Evolutionary conservation across 768 basidiomycete genomes (phyloP), one percentile per base, ranked within the genome.

Genomic region (Jaapia argillacea): DNA sequence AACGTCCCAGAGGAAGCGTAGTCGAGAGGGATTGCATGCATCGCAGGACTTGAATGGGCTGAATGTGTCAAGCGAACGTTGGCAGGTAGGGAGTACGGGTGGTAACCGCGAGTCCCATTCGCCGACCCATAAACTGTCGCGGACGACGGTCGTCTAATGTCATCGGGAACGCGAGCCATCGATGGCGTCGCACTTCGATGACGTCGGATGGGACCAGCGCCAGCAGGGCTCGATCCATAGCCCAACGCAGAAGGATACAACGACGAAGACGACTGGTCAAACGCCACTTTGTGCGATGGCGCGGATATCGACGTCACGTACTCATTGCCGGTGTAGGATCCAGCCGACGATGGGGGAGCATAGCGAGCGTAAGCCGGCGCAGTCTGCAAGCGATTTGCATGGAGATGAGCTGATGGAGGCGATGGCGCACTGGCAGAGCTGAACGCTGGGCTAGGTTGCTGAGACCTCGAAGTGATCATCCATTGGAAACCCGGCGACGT

Each of bases 141-240:
- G 56, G 54, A 65, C 67, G 49, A 70, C 58, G 38, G 74, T 68
- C 61, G 66, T 49, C 48, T 77, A 74, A 45, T 70, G 57, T 25
- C 66, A 36, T 64, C 68, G 42, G 69, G 75, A 42, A 63, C 70
- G 42, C 78, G 69, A 37, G 68, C 59, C 23, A 79, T 48, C 0
- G 78, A 78, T 6, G 85, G 85, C 5, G 85, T 88, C 72, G 82
- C 84, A 58, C 82, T 85, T 44, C 85, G 70, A 54, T 85, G 77
- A 37, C 85, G 69, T 41, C 83, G 65, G 37, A 78, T 69, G 6
- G 83, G 80, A 6, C 83, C 81, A n/a, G 71, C 54, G 10, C 67
- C 72, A 44, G 18, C 35, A 14, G 44, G 43, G 22, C 45, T 25
- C 22, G 27, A 25, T 44, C 50, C 48, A 16, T 64, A 65, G 35